Evolutionary conservation across 1,284 basidiomycete species (phyloP).

Genomic region (Golubevia sp.): DNA sequence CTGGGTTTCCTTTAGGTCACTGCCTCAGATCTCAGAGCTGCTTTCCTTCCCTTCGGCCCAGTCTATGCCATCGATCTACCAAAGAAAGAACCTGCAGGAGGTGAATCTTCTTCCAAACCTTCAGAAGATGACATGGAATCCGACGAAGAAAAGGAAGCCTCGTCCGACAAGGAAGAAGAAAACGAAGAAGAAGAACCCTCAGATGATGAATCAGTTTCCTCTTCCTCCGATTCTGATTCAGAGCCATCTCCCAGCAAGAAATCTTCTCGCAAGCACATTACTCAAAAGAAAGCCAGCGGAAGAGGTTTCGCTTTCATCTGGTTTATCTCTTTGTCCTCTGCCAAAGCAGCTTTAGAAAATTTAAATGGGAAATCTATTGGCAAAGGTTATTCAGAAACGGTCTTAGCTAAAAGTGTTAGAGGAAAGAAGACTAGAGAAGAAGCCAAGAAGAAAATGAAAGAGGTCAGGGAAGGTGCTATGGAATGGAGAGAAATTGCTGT

Average conservation of each 20-base stretch:
- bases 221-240: constrained; percentile 63
- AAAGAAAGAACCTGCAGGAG: constrained; percentile 9
- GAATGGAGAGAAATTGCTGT: constrained; percentile 8
- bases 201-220: constrained; percentile 12
- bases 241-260: constrained; percentile 78
- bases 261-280: no score
- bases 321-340: constrained; percentile 85
- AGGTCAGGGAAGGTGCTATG: constrained; percentile 30
- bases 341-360: constrained; percentile 78
- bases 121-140: constrained; percentile 4
- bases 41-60: constrained; percentile 54
- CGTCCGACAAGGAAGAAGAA: constrained; percentile 52
- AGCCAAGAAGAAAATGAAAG: constrained; percentile 64
- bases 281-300: constrained; percentile 65
- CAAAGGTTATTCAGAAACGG: constrained; percentile 72
- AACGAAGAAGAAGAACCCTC: constrained; percentile 25
- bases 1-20: not conserved
- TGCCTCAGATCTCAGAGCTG: constrained; percentile 43
- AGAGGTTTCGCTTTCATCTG: constrained; percentile 96
- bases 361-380: constrained; percentile 79
- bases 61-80: constrained; percentile 52
- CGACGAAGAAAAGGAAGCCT: constrained; percentile 7
- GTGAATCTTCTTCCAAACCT: constrained; percentile 1
- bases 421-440: constrained; percentile 74
- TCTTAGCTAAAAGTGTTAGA: constrained; percentile 67